Conservation (phyloP, 345 rosid species). For the Euphorbia lathyris region DNA sequence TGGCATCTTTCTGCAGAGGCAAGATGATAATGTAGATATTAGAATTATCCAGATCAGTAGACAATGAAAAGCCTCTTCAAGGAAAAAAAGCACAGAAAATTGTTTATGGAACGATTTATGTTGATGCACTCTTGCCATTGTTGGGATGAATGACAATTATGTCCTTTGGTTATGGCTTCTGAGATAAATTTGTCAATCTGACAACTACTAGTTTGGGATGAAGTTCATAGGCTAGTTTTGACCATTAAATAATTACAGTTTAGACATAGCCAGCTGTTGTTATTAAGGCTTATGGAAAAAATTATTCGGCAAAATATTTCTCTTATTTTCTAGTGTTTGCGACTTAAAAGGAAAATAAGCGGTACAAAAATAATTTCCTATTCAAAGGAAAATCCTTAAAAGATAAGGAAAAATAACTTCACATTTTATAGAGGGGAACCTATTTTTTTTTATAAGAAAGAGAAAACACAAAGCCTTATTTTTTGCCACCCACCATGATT, state of each 20-base stretch:
- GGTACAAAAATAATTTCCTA: too few relatives aligned
- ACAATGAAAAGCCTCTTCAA: neutral
- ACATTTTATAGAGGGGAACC: too few relatives aligned
- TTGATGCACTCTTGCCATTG: neutral
- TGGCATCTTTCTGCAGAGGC: neutral
- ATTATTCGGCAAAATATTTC: too few relatives aligned
- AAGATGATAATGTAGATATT: neutral
- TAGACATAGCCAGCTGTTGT: neutral
- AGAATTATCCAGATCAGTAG: neutral
- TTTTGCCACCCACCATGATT: too few relatives aligned
- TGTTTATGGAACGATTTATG: neutral
- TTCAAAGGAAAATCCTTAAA: too few relatives aligned
- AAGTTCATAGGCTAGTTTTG: neutral
- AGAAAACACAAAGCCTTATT: too few relatives aligned
- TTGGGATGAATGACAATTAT: neutral
- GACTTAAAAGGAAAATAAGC: too few relatives aligned
- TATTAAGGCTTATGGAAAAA: neutral
- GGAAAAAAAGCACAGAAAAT: neutral
- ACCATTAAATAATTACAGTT: constrained; percentile 1
- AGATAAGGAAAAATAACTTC: too few relatives aligned
- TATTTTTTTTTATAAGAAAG: too few relatives aligned
- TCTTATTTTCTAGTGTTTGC: too few relatives aligned
- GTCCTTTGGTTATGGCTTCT: neutral
- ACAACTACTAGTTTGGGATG: neutral
- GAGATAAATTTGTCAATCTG: neutral